Conservation (phyloP, 805 yeast genomes). For the Zygosaccharomyces gambellarensis region DNA sequence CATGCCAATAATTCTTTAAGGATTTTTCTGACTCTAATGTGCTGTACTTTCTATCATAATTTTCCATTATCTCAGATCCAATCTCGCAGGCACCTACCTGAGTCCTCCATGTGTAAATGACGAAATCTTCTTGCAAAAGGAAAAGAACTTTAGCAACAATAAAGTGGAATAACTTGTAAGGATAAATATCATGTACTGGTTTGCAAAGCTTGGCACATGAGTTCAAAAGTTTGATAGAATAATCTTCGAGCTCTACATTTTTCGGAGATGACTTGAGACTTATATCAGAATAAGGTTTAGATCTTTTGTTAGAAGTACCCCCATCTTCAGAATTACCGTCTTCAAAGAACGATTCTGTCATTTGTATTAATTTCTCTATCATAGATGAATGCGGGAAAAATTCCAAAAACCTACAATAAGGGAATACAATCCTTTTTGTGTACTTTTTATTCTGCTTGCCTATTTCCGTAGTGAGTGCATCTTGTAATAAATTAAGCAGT, state of each 20-base stretch:
- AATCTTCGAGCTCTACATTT: conserved; percentile 48
- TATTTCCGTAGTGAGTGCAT: conserved; percentile 53
- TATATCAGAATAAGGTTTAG: conserved; percentile 29
- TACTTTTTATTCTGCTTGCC: conserved; percentile 63
- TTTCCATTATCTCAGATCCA: conserved; percentile 25
- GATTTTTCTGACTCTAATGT: conserved; percentile 6
- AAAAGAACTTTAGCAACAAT: conserved; percentile 26
- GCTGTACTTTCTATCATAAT: conserved; percentile 4
- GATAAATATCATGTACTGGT: conserved; percentile 14
- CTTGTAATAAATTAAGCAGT: conserved; percentile 38
- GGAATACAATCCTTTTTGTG: conserved; percentile 49
- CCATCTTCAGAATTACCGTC: conserved; percentile 37
- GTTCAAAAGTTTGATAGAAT: conserved; percentile 36
- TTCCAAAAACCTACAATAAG: conserved; percentile 48
- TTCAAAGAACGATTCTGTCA: conserved; percentile 38
- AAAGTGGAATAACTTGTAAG: conserved; percentile 26
- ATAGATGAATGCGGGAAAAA: conserved; percentile 29
- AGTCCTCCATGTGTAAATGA: conserved; percentile 56
- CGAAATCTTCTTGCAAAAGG: conserved; percentile 28
- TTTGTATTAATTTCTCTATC: conserved; percentile 24
- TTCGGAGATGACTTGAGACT: conserved; percentile 38
- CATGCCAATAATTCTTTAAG: conserved; percentile 22
- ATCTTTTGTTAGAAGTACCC: conserved; percentile 18
- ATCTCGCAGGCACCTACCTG: conserved; percentile 45
- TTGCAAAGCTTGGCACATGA: conserved; percentile 37